A percentile compares a stretch with the other conserved stretches of the same genome.
Conservation (phyloP, 2,329 filamentous ascomycete species). For the Xylaria sp. region DNA sequence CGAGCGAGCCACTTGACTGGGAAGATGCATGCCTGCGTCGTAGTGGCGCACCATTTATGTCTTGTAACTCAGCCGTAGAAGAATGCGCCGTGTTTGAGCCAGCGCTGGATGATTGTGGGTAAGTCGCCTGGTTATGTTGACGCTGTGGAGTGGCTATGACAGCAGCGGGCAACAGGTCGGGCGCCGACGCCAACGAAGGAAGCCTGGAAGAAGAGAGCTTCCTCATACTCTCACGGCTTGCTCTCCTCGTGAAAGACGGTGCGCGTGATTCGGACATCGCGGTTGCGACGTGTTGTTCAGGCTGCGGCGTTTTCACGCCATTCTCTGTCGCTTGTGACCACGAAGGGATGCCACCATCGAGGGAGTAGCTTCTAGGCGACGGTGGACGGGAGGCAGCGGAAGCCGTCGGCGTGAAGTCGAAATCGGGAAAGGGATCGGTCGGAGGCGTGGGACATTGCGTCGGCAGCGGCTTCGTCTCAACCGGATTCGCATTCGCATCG, state of each 20-base stretch:
- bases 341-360: slow-evolving; percentile 3
- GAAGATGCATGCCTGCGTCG: slow-evolving; percentile 23
- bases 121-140: slow-evolving; percentile 34
- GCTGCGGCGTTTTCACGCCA: slow-evolving; percentile 6
- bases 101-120: slow-evolving; percentile 35
- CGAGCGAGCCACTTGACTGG: slow-evolving; percentile 29
- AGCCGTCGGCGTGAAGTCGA: slow-evolving; percentile 7
- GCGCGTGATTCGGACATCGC: slow-evolving; percentile 19
- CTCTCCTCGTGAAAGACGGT: slow-evolving; percentile 23
- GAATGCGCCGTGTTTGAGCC: slow-evolving; percentile 33
- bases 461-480: slow-evolving; percentile 3
- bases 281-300: slow-evolving; percentile 10
- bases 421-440: slow-evolving; percentile 17
- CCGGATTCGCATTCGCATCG: background rate
- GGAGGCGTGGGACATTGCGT: slow-evolving; percentile 19
- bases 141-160: slow-evolving; percentile 32
- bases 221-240: slow-evolving; percentile 40
- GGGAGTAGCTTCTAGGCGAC: slow-evolving; percentile 7
- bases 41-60: slow-evolving; percentile 16
- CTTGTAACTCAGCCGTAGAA: slow-evolving; percentile 32
- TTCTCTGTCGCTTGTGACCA: slow-evolving; percentile 1
- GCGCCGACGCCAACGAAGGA: slow-evolving; percentile 50
- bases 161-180: slow-evolving; percentile 54
- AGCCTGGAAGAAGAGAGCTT: slow-evolving; percentile 56
- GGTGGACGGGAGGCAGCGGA: background rate